Evolutionary conservation across 768 basidiomycete genomes (phyloP).

Genomic region (Lentinus brumalis): DNA sequence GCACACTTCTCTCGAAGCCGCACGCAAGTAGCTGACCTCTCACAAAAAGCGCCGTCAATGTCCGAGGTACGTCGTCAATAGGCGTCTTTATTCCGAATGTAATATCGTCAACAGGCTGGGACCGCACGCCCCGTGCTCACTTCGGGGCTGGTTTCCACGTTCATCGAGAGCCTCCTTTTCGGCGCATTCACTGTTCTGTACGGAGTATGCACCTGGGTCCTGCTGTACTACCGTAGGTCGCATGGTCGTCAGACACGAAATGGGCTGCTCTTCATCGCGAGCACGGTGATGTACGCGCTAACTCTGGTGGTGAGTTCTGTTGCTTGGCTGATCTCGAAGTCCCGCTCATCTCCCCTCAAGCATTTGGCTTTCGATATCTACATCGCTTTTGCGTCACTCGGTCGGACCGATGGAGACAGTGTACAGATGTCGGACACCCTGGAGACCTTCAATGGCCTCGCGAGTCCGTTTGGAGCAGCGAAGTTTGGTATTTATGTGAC

Average conservation of each 20-base stretch:
- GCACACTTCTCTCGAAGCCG: too few species aligned
- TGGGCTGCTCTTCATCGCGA: neutral
- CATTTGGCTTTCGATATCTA: neutral
- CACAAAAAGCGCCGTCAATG: too few species aligned
- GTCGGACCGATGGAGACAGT: neutral
- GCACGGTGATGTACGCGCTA: neutral
- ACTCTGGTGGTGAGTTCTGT: neutral
- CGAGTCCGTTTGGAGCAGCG: neutral
- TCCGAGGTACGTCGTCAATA: too few species aligned
- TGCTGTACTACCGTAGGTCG: neutral
- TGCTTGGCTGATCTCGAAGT: neutral
- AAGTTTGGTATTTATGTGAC: neutral
- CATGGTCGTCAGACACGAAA: neutral
- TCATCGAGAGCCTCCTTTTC: conserved; percentile 10
- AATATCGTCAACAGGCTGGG: too few species aligned
- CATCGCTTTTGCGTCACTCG: neutral
- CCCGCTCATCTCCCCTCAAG: neutral
- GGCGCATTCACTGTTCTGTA: conserved; percentile 11
- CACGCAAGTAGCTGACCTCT: too few species aligned
- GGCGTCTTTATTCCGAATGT: too few species aligned
- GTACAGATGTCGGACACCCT: neutral
- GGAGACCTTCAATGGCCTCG: neutral
- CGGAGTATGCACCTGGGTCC: conserved; percentile 8
- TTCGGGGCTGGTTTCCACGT: conserved; percentile 4
- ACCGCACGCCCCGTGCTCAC: neutral